Percentiles rank a stretch among this genome's conserved stretches.
phyloP scores from a whole-genome alignment of 2,329 filamentous ascomycete genomes.

The Ploettnerulaceae sp. region DNA sequence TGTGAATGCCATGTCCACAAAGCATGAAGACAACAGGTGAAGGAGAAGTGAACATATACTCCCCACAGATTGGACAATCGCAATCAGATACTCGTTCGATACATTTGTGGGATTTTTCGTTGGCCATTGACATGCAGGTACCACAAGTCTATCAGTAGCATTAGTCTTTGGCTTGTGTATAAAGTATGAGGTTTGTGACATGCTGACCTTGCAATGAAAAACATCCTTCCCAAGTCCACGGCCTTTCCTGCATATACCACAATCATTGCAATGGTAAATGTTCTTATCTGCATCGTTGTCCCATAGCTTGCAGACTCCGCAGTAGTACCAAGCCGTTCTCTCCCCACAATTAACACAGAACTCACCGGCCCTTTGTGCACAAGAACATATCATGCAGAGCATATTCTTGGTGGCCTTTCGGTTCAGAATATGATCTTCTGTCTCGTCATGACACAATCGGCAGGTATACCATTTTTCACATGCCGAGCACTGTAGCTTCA shows the following conservation, averaged over 20 bases:
- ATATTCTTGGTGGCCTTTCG: slow-evolving; percentile 86
- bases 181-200: not conserved
- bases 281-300: slow-evolving; percentile 86
- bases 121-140: slow-evolving; percentile 87
- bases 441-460: slow-evolving; percentile 85
- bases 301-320: slow-evolving; percentile 92
- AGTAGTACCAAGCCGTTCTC: slow-evolving; percentile 84
- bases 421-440: slow-evolving; percentile 72
- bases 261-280: slow-evolving; percentile 95
- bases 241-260: slow-evolving; percentile 89
- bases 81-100: slow-evolving; percentile 93
- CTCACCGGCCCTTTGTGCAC: slow-evolving; percentile 76
- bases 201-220: slow-evolving; percentile 87
- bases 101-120: slow-evolving; percentile 81
- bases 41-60: slow-evolving; percentile 92
- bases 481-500: slow-evolving; percentile 88
- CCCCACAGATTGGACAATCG: slow-evolving; percentile 93
- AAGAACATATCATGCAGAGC: slow-evolving; percentile 93
- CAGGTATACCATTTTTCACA: slow-evolving; percentile 94
- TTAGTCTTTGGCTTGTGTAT: slow-evolving; percentile 1
- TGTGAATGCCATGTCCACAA: slow-evolving; percentile 94
- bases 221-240: slow-evolving; percentile 93
- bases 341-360: slow-evolving; percentile 72
- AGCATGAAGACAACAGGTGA: slow-evolving; percentile 87
- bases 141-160: slow-evolving; percentile 71